Evolutionary conservation across 805 yeast species (phyloP).

Genomic region (Suhomyces canberraensis): DNA sequence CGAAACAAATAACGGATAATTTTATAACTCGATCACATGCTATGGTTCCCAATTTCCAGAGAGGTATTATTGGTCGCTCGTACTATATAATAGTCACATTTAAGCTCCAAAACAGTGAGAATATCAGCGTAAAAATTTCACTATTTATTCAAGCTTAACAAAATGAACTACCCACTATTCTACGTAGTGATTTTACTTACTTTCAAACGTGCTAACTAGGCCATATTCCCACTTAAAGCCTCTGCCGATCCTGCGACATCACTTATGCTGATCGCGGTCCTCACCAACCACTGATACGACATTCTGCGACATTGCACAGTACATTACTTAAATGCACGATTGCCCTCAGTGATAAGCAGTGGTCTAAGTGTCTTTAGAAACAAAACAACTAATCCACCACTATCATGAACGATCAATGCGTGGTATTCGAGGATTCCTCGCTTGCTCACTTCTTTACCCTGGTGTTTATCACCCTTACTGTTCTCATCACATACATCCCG

Average conservation of each 20-base stretch:
- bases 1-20: conserved; percentile 13
- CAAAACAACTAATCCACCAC: too few relatives aligned
- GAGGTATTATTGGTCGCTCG: conserved; percentile 26
- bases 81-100: conserved; percentile 20
- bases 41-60: conserved; percentile 27
- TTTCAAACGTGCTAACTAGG: too few relatives aligned
- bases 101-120: conserved; percentile 18
- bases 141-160: conserved; percentile 12
- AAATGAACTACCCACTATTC: too few relatives aligned
- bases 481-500: conserved; percentile 68
- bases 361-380: too few relatives aligned
- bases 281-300: too few relatives aligned
- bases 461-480: conserved; percentile 58
- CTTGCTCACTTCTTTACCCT: conserved; percentile 47
- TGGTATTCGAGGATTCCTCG: conserved; percentile 49
- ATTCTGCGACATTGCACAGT: too few relatives aligned
- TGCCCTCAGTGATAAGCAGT: too few relatives aligned
- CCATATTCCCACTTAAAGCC: too few relatives aligned
- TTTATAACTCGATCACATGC: conserved; percentile 13
- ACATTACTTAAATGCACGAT: too few relatives aligned
- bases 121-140: conserved; percentile 18
- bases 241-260: too few relatives aligned
- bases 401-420: conserved; percentile 23
- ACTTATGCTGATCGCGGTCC: too few relatives aligned
- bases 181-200: too few relatives aligned